Base-by-base conservation (phyloP, 495 filamentous ascomycete genomes). In the Oidiodendron maius region DNA sequence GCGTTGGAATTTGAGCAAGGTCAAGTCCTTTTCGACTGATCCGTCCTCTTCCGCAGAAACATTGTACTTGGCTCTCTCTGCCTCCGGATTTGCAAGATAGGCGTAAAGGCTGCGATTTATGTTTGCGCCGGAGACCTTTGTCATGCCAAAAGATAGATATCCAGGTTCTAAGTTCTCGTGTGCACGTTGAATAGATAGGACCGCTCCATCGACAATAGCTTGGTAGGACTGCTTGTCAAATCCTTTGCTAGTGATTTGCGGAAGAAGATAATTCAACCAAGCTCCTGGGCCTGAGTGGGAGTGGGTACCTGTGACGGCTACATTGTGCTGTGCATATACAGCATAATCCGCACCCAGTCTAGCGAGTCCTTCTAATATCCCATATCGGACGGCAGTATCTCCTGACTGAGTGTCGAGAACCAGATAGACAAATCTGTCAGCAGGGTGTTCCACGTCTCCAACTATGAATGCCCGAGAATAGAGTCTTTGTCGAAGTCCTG, bases 181-280 rank as follows among this genome's bases (percentile, higher is more conserved):
- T 0, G 91, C 91, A 41, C 83, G 74, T 44, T 82, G 70, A 55
- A 98, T 91, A 18, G 90, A 93, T 12, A 83, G 62, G 9, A 95
- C 52, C 10, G 89, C 82, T 1, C 93, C 93, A 51, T 95, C 85
- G 2, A 98, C 88, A 50, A 98, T 87, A 10, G 91, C 90, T 30
- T 80, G 77, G 60, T 93, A 96, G 53, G 87, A 90, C 63, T 95
- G 89, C 56, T 80, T 81, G 64, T 95, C 78, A 54, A 98, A 96
- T 0, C 91, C 91, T 49, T 80, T 78, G 58, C 85, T 91, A 0
- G 91, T 95, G 56, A 98, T 87, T 63, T 96, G 93, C 9, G 93
- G 91, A 17, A 98, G 72, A 4, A 98, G 76, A 62, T 98, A 98
- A 62, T 98, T 98, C 52, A 95, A 73, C 91, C 90, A 98, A 17